phyloP scores from a whole-genome alignment of 441 rosid genomes.

The Gossypium gossypioides region DNA sequence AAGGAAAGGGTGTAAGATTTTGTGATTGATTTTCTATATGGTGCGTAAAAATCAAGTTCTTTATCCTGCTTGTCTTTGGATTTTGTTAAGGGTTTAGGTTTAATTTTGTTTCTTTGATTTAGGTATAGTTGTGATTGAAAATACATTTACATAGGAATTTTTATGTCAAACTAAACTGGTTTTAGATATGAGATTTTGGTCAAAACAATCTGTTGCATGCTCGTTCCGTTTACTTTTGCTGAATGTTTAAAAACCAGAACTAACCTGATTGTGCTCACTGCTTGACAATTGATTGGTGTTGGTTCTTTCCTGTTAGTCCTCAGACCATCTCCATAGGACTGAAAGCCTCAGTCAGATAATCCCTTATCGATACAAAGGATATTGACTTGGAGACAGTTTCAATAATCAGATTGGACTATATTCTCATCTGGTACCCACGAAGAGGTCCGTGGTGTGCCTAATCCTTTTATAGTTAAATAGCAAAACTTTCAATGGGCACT shows the following conservation, averaged over 20 bases:
- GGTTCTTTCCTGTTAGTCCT: neutral
- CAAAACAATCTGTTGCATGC: neutral
- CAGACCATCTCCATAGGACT: neutral
- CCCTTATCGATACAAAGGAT: neutral
- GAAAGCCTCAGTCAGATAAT: neutral
- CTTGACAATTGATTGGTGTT: neutral
- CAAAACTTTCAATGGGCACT: neutral
- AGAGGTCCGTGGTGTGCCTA: neutral
- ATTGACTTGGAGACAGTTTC: neutral
- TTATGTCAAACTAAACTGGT: neutral
- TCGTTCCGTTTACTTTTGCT: neutral
- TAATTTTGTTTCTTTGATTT: neutral
- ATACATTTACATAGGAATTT: neutral
- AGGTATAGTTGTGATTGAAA: neutral
- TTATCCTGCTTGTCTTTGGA: neutral
- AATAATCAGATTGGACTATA: neutral
- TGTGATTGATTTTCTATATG: neutral
- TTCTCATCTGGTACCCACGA: neutral
- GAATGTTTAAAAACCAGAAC: neutral
- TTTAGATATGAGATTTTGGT: neutral
- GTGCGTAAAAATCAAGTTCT: neutral
- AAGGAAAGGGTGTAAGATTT: neutral
- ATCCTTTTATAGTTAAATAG: neutral
- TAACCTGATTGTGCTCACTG: neutral
- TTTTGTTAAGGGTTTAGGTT: neutral